Conservation (phyloP, 805 yeast genomes). For the Ogataea nakhonphanomensis region DNA sequence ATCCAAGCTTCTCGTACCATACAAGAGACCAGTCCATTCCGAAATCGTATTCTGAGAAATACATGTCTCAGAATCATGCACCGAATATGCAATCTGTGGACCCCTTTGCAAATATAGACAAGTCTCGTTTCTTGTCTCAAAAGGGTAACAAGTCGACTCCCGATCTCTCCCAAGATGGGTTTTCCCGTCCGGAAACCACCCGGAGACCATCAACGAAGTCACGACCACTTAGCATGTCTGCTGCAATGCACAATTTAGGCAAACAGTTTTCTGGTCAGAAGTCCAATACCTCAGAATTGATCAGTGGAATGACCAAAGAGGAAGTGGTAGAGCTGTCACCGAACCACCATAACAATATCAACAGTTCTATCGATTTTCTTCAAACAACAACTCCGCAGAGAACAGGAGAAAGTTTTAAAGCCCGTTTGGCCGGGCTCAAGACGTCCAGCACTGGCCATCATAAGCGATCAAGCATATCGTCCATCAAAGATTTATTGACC, state of each 20-base stretch:
- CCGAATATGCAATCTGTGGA: conserved; percentile 24
- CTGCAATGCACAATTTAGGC: conserved; percentile 20
- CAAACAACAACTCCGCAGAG: conserved; percentile 26
- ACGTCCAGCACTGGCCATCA: conserved; percentile 21
- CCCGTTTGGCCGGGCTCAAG: conserved; percentile 16
- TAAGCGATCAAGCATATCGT: conserved; percentile 35
- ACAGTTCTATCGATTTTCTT: conserved; percentile 38
- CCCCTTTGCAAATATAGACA: conserved; percentile 43
- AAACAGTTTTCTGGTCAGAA: conserved; percentile 10
- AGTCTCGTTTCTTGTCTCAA: conserved; percentile 30
- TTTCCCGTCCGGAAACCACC: conserved; percentile 2
- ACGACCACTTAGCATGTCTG: conserved; percentile 38
- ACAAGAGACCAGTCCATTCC: conserved; percentile 12
- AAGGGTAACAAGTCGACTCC: conserved; percentile 14
- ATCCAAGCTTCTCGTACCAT: not conserved
- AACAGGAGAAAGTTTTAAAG: conserved; percentile 25
- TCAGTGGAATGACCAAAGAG: conserved; percentile 31
- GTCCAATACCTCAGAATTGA: conserved; percentile 24
- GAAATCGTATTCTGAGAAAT: conserved; percentile 18
- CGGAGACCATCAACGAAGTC: conserved; percentile 5
- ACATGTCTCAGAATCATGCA: conserved; percentile 2
- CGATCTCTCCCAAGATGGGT: conserved; percentile 5
- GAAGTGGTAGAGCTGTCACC: conserved; percentile 34
- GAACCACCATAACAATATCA: conserved; percentile 26
- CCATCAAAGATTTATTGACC: conserved; percentile 34